phyloP scores from a whole-genome alignment of 2,329 filamentous ascomycete genomes.

The Rugonectria rugulosa region DNA sequence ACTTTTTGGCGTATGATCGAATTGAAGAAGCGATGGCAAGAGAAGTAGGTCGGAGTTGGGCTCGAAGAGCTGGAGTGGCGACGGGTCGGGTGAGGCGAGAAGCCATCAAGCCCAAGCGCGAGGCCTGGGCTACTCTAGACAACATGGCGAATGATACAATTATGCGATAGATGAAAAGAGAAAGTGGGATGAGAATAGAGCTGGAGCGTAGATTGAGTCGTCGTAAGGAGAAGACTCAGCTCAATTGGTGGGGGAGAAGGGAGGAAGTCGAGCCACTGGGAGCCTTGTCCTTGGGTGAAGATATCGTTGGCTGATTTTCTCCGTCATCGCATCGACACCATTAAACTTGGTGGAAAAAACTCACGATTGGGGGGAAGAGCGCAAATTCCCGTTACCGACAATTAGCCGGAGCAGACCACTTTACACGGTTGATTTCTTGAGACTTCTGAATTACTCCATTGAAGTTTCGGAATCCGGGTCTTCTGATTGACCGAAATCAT shows the following conservation, averaged over 20 bases:
- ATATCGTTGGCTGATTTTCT: conserved; percentile 32
- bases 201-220: background rate
- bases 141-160: conserved; percentile 48
- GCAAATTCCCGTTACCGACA: conserved; percentile 12
- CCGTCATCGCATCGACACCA: conserved; percentile 38
- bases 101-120: conserved; percentile 44
- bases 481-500: conserved; percentile 9
- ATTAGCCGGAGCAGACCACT: conserved; percentile 30
- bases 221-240: conserved; percentile 19
- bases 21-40: conserved; percentile 37
- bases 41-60: conserved; percentile 31
- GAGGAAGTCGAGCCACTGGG: conserved; percentile 5
- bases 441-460: no score
- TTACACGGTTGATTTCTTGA: background rate
- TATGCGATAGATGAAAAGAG: background rate
- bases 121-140: conserved; percentile 44
- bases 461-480: conserved; percentile 23
- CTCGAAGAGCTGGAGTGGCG: conserved; percentile 35
- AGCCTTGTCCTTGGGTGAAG: conserved; percentile 11
- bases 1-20: conserved; percentile 40
- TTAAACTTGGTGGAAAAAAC: conserved; percentile 32
- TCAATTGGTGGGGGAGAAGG: conserved; percentile 26
- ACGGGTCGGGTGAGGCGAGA: conserved; percentile 39
- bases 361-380: conserved; percentile 17
- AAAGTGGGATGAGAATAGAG: background rate